Evolutionary conservation across 106 monocot species (phyloP).

Genomic region (Dendrobium nobile): DNA sequence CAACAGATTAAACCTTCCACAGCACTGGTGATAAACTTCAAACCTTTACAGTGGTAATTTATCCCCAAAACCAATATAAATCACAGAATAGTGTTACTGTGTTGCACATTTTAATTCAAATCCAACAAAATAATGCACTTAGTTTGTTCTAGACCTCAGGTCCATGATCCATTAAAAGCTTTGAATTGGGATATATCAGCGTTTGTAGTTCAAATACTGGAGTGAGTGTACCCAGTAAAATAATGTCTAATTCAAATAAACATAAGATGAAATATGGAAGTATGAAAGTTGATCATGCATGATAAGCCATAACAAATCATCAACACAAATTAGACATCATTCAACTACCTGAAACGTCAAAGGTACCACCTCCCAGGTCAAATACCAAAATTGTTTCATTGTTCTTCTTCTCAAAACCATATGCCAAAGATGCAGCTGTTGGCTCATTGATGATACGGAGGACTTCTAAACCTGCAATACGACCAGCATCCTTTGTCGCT

Average conservation of each 20-base stretch:
- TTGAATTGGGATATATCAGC: not conserved
- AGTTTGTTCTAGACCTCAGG: not conserved
- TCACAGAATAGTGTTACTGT: not conserved
- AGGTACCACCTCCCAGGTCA: conserved; percentile 87
- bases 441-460: conserved; percentile 91
- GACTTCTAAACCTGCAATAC: conserved; percentile 87
- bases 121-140: not conserved
- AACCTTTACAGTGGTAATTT: not conserved
- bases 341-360: conserved; percentile 82
- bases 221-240: not conserved
- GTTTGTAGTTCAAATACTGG: not conserved
- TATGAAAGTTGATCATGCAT: not conserved
- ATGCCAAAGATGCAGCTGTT: conserved; percentile 73
- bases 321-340: not conserved
- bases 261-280: not conserved
- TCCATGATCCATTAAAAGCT: not conserved
- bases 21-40: not conserved
- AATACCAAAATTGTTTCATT: conserved; percentile 90
- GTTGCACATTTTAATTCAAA: not conserved
- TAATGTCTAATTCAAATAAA: not conserved
- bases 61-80: not conserved
- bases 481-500: conserved; percentile 87
- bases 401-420: conserved; percentile 94
- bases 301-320: not conserved
- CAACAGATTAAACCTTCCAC: not conserved